Evolutionary conservation across 805 yeast species (phyloP).

Genomic region (Tetrapisispora arboricola): DNA sequence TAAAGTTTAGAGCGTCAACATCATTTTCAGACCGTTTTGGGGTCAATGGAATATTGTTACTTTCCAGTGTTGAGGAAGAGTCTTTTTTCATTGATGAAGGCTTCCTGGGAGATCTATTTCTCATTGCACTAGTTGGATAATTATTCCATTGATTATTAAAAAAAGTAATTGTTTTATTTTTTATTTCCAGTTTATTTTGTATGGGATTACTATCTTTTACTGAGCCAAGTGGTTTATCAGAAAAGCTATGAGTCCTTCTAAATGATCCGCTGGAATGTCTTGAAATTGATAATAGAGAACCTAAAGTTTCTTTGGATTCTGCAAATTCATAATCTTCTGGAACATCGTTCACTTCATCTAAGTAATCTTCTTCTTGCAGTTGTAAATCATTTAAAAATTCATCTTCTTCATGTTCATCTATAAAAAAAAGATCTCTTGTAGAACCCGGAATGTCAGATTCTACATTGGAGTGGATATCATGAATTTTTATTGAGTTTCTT

Average conservation of each 20-base stretch:
- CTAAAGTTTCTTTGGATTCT: constrained; percentile 16
- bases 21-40: neutral
- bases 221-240: constrained; percentile 21
- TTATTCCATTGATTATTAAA: constrained; percentile 19
- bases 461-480: constrained; percentile 29
- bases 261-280: constrained; percentile 9
- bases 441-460: constrained; percentile 31
- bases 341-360: constrained; percentile 42
- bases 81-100: neutral
- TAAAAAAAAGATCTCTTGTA: constrained; percentile 24
- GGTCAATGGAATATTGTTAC: neutral
- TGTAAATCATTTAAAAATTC: constrained; percentile 18
- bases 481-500: constrained; percentile 28
- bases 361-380: constrained; percentile 29
- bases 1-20: neutral
- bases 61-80: neutral
- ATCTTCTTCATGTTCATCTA: constrained; percentile 29
- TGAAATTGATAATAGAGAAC: constrained; percentile 5
- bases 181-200: constrained; percentile 29
- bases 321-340: constrained; percentile 36
- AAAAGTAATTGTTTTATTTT: constrained; percentile 33
- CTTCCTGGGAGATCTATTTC: constrained; percentile 2
- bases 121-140: neutral
- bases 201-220: constrained; percentile 24
- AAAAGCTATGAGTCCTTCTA: constrained; percentile 26